Conservation (phyloP, 768 basidiomycete genomes). For the Suillus americanus region DNA sequence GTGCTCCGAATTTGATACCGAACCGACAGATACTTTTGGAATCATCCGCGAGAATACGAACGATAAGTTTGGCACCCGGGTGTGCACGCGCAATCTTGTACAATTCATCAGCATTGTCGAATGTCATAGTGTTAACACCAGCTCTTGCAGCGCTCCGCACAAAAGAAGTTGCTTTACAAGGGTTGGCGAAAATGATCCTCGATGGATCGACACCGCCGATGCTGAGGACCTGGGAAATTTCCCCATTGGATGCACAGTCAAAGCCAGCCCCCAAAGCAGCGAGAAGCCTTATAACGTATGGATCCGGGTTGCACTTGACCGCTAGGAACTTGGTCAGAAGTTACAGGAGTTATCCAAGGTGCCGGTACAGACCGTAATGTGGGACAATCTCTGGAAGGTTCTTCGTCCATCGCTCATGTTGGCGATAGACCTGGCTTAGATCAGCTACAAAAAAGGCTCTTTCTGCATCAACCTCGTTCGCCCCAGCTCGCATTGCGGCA, state of each 20-base stretch:
- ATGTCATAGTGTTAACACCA: slow-evolving; percentile 93
- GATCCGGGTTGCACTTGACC: slow-evolving; percentile 98
- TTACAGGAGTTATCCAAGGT: slow-evolving; percentile 20
- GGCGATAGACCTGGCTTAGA: slow-evolving; percentile 81
- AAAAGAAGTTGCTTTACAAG: slow-evolving; percentile 96
- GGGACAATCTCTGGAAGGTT: slow-evolving; percentile 86
- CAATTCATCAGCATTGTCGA: slow-evolving; percentile 96
- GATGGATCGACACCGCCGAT: slow-evolving; percentile 74
- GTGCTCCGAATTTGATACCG: slow-evolving; percentile 95
- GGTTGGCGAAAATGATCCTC: slow-evolving; percentile 96
- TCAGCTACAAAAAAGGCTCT: slow-evolving; percentile 97
- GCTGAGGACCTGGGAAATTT: slow-evolving; percentile 79
- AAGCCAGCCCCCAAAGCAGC: slow-evolving; percentile 91
- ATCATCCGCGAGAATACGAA: slow-evolving; percentile 98
- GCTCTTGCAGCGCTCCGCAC: slow-evolving; percentile 78
- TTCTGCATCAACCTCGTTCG: slow-evolving; percentile 73
- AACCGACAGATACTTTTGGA: slow-evolving; percentile 92
- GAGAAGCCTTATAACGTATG: slow-evolving; percentile 87
- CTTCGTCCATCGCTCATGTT: slow-evolving; percentile 79
- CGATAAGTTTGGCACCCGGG: slow-evolving; percentile 80
- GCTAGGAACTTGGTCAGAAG: slow-evolving; percentile 48
- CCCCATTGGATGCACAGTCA: slow-evolving; percentile 95
- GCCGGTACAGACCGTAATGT: slow-evolving; percentile 74
- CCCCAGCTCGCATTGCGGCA: slow-evolving; percentile 50
- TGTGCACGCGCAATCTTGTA: slow-evolving; percentile 86